Evolutionary conservation across 768 basidiomycete genomes (phyloP).

Genomic region (Gloeopeniophorella convolvens): DNA sequence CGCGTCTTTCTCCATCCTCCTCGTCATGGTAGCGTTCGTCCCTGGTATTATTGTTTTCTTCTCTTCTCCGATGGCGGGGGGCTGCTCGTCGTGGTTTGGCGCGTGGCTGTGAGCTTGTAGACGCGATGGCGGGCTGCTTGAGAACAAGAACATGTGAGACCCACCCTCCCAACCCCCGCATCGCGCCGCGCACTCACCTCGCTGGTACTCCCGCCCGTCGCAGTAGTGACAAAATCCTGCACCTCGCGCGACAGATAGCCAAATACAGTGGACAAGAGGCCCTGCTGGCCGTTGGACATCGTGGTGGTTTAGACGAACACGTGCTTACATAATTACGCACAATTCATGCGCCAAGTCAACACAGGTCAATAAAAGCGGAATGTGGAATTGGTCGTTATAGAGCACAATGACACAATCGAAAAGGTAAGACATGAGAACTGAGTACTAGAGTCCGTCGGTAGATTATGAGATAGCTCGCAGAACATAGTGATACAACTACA

Average conservation of each 20-base stretch:
- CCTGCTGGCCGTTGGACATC: constrained; percentile 21
- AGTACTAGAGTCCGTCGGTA: constrained; percentile 3
- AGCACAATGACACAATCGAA: too few relatives aligned
- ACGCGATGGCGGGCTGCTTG: neutral
- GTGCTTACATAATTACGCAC: constrained; percentile 15
- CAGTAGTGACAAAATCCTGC: constrained; percentile 61
- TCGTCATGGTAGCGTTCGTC: neutral
- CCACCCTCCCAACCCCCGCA: neutral
- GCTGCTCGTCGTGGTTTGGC: neutral
- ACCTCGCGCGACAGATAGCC: constrained; percentile 66
- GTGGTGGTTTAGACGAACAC: neutral
- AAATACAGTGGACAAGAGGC: constrained; percentile 58
- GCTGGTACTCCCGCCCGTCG: constrained; percentile 39
- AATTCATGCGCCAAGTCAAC: too few relatives aligned
- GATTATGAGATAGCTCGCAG: neutral
- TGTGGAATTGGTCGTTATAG: too few relatives aligned
- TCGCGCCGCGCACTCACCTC: constrained; percentile 18
- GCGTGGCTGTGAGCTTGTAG: constrained; percentile 3
- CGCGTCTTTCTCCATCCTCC: constrained; percentile 3
- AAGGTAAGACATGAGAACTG: too few relatives aligned
- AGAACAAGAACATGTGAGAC: neutral
- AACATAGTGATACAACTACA: constrained; percentile 14
- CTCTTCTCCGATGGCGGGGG: constrained; percentile 1
- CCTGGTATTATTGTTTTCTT: neutral
- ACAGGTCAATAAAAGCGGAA: too few relatives aligned